Evolutionary conservation across 192 early-diverging fungal species (phyloP), one percentile per base, ranked within the genome.

Genomic region (Coemansia sp.): DNA sequence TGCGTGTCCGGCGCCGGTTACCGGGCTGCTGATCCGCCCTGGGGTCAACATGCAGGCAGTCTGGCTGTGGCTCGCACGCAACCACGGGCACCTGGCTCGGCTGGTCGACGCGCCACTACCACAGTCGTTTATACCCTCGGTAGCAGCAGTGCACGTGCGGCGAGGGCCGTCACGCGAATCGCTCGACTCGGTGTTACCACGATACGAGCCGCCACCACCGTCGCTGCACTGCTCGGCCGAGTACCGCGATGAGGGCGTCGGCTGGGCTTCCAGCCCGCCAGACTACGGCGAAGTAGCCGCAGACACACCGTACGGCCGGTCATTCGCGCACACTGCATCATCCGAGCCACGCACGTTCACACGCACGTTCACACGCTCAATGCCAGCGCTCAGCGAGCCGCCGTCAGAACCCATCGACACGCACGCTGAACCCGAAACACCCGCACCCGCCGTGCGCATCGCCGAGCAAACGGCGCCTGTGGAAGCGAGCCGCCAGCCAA

Each of bases 11-110:
- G 58, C 66, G 2, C 74, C 74, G 0, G 12, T 44, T 4, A 70
- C 74, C 4, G 74, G 49, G 14, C 44, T 77, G 10, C 43, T 77
- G 38, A 67, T 67, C 21, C 42, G 58, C 3, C 57, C 67, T 4
- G 74, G 60, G 3, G 64, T 67, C 7, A 67, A 60, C 40, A 34
- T 77, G 1, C 55, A 71, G 38, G 67, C 67, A 46, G 50, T 77
- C 9, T 77, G 74, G 74, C 74, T 70, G 54, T 69, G 74, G 74
- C 67, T 77, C 19, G 61, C 48, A 18, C 39, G 70, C 18, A 64
- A 77, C 24, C 30, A 54, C 38, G 74, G 74, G 3, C 41, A 61
- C 0, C 49, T 77, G 7, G 74, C 67, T 0, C 63, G 62, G 18
- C 38, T 77, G 43, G 48, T 66, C 13, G 50, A 61, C 19, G 73